Conservation (phyloP, 116 monocot species). For the Thalassia testudinum region DNA sequence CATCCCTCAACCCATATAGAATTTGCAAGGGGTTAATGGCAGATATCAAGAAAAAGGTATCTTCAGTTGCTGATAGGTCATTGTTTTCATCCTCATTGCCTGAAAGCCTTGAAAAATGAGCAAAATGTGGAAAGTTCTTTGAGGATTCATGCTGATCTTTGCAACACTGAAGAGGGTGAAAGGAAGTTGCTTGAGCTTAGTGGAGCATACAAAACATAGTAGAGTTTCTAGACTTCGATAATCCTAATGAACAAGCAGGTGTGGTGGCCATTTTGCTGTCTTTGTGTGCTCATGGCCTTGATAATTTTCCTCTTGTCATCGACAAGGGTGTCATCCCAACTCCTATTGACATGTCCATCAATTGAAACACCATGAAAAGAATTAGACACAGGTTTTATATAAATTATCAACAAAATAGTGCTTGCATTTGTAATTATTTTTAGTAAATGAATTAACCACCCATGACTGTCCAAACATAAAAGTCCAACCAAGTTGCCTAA, state of each 20-base stretch:
- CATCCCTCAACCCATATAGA: too few species aligned
- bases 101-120: conserved; percentile 19
- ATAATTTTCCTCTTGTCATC: conserved; percentile 40
- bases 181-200: conserved; percentile 21
- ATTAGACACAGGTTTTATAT: too few species aligned
- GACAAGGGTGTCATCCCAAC: conserved; percentile 76
- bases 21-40: too few species aligned
- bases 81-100: conserved; percentile 34
- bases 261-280: conserved; percentile 34
- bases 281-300: conserved; percentile 32
- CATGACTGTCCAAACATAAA: too few species aligned
- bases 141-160: conserved; percentile 32
- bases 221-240: conserved; percentile 54
- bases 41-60: too few species aligned
- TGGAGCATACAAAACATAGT: conserved; percentile 42
- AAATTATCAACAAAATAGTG: too few species aligned
- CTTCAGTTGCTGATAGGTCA: conserved; percentile 23
- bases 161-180: conserved; percentile 28
- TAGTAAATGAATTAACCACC: too few species aligned
- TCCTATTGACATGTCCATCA: conserved; percentile 67
- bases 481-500: too few species aligned
- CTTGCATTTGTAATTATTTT: too few species aligned
- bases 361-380: conserved; percentile 46
- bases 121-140: conserved; percentile 21
- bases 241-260: conserved; percentile 41